These are phyloP conservation scores for Helianthus annuus DNA, from an alignment of 129 eudicot genomes.

Conservation along the genomic window DNA sequence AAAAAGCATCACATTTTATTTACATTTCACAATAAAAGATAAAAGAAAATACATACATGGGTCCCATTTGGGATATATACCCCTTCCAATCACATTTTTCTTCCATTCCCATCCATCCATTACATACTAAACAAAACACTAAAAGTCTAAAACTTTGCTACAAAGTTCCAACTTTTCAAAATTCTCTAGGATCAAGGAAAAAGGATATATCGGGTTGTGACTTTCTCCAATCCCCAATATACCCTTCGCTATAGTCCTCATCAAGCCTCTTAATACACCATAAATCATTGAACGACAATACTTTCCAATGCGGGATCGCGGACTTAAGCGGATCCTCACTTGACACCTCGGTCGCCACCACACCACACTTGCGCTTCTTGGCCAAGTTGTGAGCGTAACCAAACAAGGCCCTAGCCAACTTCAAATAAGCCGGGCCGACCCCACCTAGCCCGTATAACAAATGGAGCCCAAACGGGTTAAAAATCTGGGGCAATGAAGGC, in stretches of 20 bases:
- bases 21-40: conserved; percentile 10
- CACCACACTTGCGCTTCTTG: conserved; percentile 64
- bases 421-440: conserved; percentile 64
- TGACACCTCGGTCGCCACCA: conserved; percentile 94
- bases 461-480: conserved; percentile 91
- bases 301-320: conserved; percentile 89
- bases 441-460: conserved; percentile 91
- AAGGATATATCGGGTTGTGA: conserved; percentile 76
- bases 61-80: conserved; percentile 37
- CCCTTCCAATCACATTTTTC: conserved; percentile 26
- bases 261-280: conserved; percentile 93
- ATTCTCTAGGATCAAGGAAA: conserved; percentile 95
- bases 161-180: conserved; percentile 39
- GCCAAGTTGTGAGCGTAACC: conserved; percentile 81
- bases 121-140: conserved; percentile 16
- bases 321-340: conserved; percentile 64
- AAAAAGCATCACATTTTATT: conserved; percentile 33
- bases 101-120: conserved; percentile 23
- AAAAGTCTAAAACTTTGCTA: conserved; percentile 10
- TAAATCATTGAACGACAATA: conserved; percentile 71
- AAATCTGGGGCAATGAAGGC: conserved; percentile 84
- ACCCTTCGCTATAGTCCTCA: conserved; percentile 79
- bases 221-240: conserved; percentile 94
- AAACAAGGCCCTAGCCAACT: conserved; percentile 59
- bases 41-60: conserved; percentile 15